phyloP scores from a whole-genome alignment of 1,139 yeast species.

The Nakaseomyces glabratus region DNA sequence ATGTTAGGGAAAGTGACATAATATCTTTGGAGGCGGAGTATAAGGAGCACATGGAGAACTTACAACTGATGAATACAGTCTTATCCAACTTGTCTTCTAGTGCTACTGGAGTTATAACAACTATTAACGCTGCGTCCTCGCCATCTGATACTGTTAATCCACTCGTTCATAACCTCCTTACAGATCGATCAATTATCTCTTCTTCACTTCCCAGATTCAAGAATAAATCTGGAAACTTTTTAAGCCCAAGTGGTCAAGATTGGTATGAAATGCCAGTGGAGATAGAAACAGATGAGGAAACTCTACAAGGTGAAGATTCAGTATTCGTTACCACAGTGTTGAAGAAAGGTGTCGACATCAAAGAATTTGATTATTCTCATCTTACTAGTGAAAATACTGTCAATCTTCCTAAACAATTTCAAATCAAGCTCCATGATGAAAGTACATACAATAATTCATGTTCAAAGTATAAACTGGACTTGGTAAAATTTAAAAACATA shows the following conservation, averaged over 20 bases:
- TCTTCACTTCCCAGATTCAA: constrained; percentile 79
- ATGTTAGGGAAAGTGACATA: constrained; percentile 37
- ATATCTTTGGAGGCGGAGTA: constrained; percentile 12
- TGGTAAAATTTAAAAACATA: constrained; percentile 46
- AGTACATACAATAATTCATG: constrained; percentile 5
- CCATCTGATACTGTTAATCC: constrained; percentile 47
- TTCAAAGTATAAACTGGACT: constrained; percentile 38
- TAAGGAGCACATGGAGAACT: constrained; percentile 29
- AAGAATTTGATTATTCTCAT: constrained; percentile 35
- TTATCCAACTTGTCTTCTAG: constrained; percentile 32
- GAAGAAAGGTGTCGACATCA: constrained; percentile 67
- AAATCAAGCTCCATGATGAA: background rate
- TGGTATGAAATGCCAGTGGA: constrained; percentile 20
- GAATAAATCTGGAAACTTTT: constrained; percentile 14
- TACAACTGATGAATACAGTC: constrained; percentile 31
- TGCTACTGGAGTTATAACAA: constrained; percentile 35
- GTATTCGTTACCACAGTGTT: constrained; percentile 58
- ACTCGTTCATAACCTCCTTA: constrained; percentile 73
- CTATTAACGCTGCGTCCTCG: constrained; percentile 26
- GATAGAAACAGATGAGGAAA: constrained; percentile 12
- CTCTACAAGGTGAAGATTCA: constrained; percentile 15
- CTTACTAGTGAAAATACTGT: constrained; percentile 22
- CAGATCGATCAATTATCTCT: constrained; percentile 88
- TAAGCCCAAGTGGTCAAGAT: constrained; percentile 10
- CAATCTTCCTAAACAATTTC: constrained; percentile 20